These are phyloP conservation scores for Fulvia fulva DNA, from an alignment of 2,329 filamentous ascomycete genomes.

Conservation along the genomic window DNA sequence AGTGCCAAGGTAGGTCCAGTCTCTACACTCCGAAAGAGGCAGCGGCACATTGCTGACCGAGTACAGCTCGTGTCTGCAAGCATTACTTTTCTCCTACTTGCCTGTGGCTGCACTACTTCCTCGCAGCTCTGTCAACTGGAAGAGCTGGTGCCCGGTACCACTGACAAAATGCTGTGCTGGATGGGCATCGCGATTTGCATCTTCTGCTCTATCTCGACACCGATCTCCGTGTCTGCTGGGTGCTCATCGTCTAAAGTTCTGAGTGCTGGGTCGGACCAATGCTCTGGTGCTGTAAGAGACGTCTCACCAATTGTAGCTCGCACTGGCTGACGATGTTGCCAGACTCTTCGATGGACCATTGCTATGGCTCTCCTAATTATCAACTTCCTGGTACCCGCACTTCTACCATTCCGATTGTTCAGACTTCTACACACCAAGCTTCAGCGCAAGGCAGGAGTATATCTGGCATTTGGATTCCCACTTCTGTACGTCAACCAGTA, in stretches of 20 bases:
- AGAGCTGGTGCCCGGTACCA: neutral
- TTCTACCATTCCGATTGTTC: constrained; percentile 1
- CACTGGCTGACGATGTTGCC: too few species aligned
- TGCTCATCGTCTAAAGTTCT: too few species aligned
- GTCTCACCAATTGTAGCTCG: too few species aligned
- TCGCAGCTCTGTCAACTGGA: neutral
- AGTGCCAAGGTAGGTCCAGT: neutral
- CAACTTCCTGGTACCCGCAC: neutral
- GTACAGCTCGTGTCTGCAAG: neutral
- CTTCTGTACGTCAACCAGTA: neutral
- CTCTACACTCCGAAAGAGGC: too few species aligned
- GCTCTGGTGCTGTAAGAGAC: too few species aligned
- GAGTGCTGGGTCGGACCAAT: too few species aligned
- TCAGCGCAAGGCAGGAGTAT: constrained; percentile 1
- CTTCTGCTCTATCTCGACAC: too few species aligned
- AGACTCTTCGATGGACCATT: constrained; percentile 4
- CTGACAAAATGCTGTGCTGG: neutral
- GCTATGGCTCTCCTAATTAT: neutral
- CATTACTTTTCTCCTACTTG: constrained; percentile 4
- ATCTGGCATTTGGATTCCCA: constrained; percentile 1
- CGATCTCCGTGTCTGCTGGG: too few species aligned
- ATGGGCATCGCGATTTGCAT: neutral
- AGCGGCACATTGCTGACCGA: neutral
- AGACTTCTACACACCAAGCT: neutral
- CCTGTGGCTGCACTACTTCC: neutral